These are phyloP conservation scores for Musa itinerans DNA, from an alignment of 176 grass and related monocot genomes.

Conservation along the genomic window DNA sequence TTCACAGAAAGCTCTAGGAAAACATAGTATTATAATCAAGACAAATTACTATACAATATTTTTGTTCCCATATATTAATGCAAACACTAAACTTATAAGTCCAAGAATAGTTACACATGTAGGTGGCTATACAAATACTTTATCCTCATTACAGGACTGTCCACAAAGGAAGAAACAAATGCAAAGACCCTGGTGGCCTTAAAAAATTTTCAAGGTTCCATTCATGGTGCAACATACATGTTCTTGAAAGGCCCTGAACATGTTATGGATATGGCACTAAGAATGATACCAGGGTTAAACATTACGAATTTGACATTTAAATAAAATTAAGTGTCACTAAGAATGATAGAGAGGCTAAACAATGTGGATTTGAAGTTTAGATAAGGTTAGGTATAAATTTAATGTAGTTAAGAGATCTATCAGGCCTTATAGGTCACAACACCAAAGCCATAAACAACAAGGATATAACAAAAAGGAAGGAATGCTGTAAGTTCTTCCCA, in stretches of 20 bases:
- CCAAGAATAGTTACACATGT: too few species aligned
- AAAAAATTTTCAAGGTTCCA: background rate
- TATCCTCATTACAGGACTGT: background rate
- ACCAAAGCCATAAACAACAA: background rate
- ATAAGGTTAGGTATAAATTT: background rate
- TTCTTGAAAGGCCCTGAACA: background rate
- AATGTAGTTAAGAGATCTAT: background rate
- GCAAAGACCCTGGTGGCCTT: background rate
- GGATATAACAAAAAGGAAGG: background rate
- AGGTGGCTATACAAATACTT: background rate
- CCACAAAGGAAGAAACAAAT: background rate
- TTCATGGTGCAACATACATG: background rate
- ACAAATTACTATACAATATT: background rate
- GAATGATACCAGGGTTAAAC: background rate
- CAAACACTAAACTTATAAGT: too few species aligned
- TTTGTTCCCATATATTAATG: too few species aligned
- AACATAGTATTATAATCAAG: background rate
- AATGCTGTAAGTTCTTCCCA: background rate
- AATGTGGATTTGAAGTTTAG: background rate
- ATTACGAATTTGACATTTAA: background rate
- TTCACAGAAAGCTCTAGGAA: background rate
- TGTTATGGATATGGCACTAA: background rate
- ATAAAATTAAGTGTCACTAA: background rate
- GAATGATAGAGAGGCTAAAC: background rate
- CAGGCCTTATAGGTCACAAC: background rate